Evolutionary conservation across 129 eudicot species (phyloP), one percentile per base, ranked within the genome.

Genomic region (Centella asiatica): DNA sequence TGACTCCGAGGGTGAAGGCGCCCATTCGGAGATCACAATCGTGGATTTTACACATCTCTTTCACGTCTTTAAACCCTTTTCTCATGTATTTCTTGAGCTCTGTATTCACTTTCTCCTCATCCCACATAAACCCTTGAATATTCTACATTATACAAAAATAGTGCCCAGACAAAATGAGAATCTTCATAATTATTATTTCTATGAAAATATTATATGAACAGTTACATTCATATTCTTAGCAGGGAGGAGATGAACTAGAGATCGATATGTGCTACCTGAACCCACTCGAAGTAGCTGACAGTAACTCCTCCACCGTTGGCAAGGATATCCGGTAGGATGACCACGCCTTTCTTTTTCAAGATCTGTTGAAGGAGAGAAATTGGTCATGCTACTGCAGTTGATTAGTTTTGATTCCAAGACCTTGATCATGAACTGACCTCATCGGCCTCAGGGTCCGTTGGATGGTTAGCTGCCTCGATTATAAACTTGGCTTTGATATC

Each of bases 21-120:
- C 97, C 97, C 97, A 90, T 90, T 5, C 97, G 85, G 34, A 90
- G 81, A 75, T 90, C 97, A 54, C 97, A 90, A 34, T 81, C 77
- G 81, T 90, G 97, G 13, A 89, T 78, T 68, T 79, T 81, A 78
- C 97, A 90, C 97, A 90, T 90, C 31, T 79, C 94, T 55, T 90
- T 86, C 47, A 90, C 95, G 66, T 83, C 82, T 46, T 86, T 86
- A 51, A 83, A 83, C 15, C 95, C 95, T 44, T 47, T 72, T 3
- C 77, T 81, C 81, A 90, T 90, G 78, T 90, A 90, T 54, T 77
- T 86, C 83, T 75, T 90, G 29, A 77, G 78, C 51, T 77, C 75
- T 6, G 17, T 6, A n/a, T 77, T 77, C 56, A 77, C 82, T 65
- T 77, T 72, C 50, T 77, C 82, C 51, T 77, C 82, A 17, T 77